Evolutionary conservation across 2,329 filamentous ascomycete genomes (phyloP), one percentile per base, ranked within the genome.

Genomic region (Xylaria polymorpha): DNA sequence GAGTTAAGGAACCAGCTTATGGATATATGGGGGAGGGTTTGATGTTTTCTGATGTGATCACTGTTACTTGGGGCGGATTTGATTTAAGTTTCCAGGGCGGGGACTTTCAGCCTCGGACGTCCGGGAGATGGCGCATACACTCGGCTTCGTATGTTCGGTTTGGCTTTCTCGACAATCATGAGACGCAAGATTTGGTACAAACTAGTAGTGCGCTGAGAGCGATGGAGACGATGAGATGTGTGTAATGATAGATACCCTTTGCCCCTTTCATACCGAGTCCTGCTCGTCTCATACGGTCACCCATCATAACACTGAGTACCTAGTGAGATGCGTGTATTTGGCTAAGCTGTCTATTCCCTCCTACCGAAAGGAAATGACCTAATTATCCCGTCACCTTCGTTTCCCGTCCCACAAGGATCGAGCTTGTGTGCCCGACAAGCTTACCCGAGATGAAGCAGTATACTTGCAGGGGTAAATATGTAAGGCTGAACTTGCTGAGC

Each of bases 201-300:
- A 35, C 15, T 35, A 18, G 15, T 8, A 2, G 4, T 25, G 29
- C 14, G 25, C 8, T 20, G 22, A 3, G 20, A 20, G 22, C 7
- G 9, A 50, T 15, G 10, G 9, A 9, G 39, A 43, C 14, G 48
- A 35, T n/a, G 32, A 50, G 51, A 64, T 39, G 29, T 10, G 2
- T 57, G 51, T 64, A 51, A 43, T 41, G 22, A 58, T 64, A 64
- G 53, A 64, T 64, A 58, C 62, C 62, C 62, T 43, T 58, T 57
- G 2, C 9, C 12, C 37, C 14, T 41, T 48, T 41, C 15, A 63
- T 22, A 18, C 2, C 4, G 0, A 29, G 22, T 14, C 2, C 9
- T 22, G 51, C 29, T 37, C 8, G 10, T 25, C 14, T 35, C 9
- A 55, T 37, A 37, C 22, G 4, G 4, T 44, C 9, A 22, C 3